Evolutionary conservation across 495 filamentous ascomycete species (phyloP).

Genomic region (Parathielavia hyrcaniae): DNA sequence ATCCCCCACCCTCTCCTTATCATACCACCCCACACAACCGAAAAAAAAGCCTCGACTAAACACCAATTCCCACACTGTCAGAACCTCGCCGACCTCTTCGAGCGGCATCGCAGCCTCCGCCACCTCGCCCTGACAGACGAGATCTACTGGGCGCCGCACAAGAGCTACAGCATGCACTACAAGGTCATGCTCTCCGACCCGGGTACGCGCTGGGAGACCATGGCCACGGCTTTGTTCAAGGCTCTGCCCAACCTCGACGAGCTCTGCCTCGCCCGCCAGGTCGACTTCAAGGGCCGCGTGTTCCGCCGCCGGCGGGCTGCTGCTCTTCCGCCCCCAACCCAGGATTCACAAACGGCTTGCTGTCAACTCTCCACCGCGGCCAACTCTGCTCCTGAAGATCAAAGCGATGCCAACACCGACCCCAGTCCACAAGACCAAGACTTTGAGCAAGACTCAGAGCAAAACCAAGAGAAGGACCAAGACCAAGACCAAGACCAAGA

Average conservation of each 20-base stretch:
- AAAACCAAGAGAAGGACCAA: too few species aligned
- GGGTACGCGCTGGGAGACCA: constrained; percentile 20
- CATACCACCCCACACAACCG: too few species aligned
- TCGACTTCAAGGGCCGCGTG: constrained; percentile 3
- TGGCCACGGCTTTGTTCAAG: not conserved
- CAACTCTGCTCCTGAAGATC: too few species aligned
- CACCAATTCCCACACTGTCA: not conserved
- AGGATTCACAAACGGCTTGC: not conserved
- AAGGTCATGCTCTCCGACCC: not conserved
- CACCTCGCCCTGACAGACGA: constrained; percentile 1
- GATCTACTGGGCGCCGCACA: not conserved
- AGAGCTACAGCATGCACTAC: not conserved
- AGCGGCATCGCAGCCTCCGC: not conserved
- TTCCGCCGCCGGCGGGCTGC: not conserved
- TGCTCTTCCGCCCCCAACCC: not conserved
- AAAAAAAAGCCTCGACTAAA: not conserved
- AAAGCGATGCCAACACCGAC: too few species aligned
- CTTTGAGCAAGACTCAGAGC: too few species aligned
- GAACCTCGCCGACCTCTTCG: not conserved
- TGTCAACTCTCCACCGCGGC: too few species aligned
- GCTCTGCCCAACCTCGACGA: not conserved
- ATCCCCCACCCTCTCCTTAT: too few species aligned
- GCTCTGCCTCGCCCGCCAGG: not conserved
- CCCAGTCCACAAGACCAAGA: too few species aligned
- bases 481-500: too few species aligned